These are phyloP conservation scores for Trypanosomatidae sp. DNA, from an alignment of 208 protist genomes.

Conservation along the genomic window DNA sequence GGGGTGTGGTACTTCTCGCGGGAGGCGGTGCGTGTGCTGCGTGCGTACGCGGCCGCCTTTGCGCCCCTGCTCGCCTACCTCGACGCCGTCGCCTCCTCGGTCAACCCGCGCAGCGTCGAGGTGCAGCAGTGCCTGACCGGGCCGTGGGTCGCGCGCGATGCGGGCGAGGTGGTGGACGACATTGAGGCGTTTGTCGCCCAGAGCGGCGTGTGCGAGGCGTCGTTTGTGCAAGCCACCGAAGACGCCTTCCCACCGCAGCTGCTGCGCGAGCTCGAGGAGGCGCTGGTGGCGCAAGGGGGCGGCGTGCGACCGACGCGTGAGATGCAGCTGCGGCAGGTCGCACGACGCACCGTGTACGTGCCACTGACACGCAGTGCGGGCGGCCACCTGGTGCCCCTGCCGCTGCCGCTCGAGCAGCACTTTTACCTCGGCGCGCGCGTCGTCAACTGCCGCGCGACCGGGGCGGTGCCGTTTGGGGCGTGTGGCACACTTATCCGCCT, in stretches of 20 bases:
- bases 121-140: constrained; percentile 62
- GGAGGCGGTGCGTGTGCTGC: constrained; percentile 40
- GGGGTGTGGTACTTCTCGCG: constrained; percentile 77
- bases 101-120: constrained; percentile 40
- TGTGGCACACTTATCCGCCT: constrained; percentile 77
- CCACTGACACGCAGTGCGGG: constrained; percentile 44
- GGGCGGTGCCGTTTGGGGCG: constrained; percentile 64
- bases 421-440: constrained; percentile 69
- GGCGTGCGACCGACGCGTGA: constrained; percentile 12
- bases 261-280: constrained; percentile 46
- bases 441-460: constrained; percentile 71
- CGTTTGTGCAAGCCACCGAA: constrained; percentile 63
- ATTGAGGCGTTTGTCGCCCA: constrained; percentile 47
- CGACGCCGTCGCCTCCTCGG: constrained; percentile 14
- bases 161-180: constrained; percentile 55
- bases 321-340: constrained; percentile 24
- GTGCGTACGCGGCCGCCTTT: constrained; percentile 48
- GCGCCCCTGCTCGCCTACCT: constrained; percentile 51
- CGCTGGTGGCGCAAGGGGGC: constrained; percentile 18
- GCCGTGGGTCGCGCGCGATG: constrained; percentile 33
- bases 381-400: constrained; percentile 59
- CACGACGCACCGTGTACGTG: constrained; percentile 46
- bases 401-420: constrained; percentile 50
- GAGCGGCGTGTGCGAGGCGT: constrained; percentile 35
- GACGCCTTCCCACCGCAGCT: constrained; percentile 44